phyloP scores from a whole-genome alignment of 108 stramenopile genomes.

The Discostella stelligeroides region DNA sequence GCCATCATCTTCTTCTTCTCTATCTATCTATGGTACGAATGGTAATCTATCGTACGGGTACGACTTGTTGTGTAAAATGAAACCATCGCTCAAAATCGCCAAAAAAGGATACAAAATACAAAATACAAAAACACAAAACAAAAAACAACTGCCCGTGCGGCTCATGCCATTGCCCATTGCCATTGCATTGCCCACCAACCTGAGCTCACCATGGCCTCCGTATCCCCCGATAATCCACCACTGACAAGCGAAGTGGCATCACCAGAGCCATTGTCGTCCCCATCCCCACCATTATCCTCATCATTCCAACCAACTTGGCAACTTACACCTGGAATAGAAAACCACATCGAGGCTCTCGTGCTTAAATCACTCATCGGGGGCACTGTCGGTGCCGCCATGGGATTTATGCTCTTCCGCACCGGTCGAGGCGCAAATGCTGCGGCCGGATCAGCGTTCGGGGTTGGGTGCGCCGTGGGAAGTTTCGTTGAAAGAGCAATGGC shows the following conservation, averaged over 20 bases:
- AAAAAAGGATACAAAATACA: too few species aligned
- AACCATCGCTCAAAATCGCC: too few species aligned
- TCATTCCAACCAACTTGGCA: constrained; percentile 50
- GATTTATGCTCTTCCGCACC: constrained; percentile 32
- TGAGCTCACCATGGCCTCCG: constrained; percentile 14
- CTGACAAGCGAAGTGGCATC: constrained; percentile 16
- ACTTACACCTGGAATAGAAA: constrained; percentile 43
- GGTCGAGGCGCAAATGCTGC: constrained; percentile 40
- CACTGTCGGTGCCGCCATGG: constrained; percentile 34
- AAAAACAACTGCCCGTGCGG: too few species aligned
- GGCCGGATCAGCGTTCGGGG: constrained; percentile 41
- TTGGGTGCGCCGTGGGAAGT: constrained; percentile 49
- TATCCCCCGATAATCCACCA: constrained; percentile 20
- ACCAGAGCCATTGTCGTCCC: background rate
- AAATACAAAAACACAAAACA: too few species aligned
- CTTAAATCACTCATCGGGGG: constrained; percentile 43
- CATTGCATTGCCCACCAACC: too few species aligned
- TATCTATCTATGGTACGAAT: too few species aligned
- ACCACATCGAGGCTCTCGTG: constrained; percentile 47
- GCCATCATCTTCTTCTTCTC: too few species aligned
- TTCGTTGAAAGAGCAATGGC: constrained; percentile 41
- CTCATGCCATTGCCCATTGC: too few species aligned
- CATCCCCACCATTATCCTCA: constrained; percentile 9
- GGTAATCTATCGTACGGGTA: too few species aligned
- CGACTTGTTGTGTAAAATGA: too few species aligned